phyloP scores from a whole-genome alignment of 345 rosid genomes.

The Sisymbrium altissimum region DNA sequence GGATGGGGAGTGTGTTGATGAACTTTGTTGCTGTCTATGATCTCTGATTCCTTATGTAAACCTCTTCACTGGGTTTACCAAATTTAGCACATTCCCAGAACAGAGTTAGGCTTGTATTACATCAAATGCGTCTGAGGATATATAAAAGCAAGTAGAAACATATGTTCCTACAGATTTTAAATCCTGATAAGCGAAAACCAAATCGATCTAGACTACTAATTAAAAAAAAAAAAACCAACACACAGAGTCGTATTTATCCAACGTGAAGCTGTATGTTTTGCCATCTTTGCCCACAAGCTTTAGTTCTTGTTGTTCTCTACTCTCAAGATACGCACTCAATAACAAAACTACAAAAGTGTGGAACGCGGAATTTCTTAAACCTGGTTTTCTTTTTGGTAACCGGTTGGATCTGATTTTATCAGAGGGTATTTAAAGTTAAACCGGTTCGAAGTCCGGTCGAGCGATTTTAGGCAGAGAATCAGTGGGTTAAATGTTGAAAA shows the following conservation, averaged over 20 bases:
- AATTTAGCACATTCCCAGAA: background rate
- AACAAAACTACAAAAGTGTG: background rate
- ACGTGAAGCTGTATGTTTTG: too few relatives aligned
- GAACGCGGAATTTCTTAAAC: background rate
- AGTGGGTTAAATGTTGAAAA: background rate
- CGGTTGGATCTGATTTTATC: background rate
- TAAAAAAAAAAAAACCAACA: too few relatives aligned
- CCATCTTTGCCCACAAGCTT: too few relatives aligned
- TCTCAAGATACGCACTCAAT: too few relatives aligned
- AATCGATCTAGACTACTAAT: too few relatives aligned
- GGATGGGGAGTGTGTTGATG: slow-evolving; percentile 95
- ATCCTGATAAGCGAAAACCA: too few relatives aligned
- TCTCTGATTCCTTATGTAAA: slow-evolving; percentile 33
- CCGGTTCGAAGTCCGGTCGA: background rate
- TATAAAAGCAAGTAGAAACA: too few relatives aligned
- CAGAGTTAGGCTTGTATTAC: background rate
- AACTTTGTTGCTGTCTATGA: slow-evolving; percentile 69
- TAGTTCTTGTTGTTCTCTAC: too few relatives aligned
- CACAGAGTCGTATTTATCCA: too few relatives aligned
- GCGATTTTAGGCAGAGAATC: background rate
- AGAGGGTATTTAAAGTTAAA: background rate
- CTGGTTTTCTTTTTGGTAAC: background rate
- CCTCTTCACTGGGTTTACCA: background rate
- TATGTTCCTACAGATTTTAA: too few relatives aligned
- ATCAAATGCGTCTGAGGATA: background rate